Evolutionary conservation across 306 rosid species (phyloP), one percentile per base, ranked within the genome.

Genomic region (Prunus campanulata): DNA sequence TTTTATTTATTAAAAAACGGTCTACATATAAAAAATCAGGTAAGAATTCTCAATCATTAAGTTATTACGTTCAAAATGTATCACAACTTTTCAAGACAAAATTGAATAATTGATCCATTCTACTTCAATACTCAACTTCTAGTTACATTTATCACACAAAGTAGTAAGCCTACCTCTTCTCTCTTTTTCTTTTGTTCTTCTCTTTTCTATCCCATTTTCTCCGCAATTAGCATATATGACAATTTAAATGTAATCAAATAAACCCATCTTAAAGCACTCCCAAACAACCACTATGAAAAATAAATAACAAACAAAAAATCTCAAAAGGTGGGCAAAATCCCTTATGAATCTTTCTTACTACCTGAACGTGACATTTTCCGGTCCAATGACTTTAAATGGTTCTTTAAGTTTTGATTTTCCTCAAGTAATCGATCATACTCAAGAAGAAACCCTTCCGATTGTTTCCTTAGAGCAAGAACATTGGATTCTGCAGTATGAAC

Each of bases 361-460:
- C 85, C 86, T 5, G 88, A 88, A 46, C 2, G 88, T 20, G 95
- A 90, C 81, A 91, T 70, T 77, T 69, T 80, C 66, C 69, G 54
- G 78, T 95, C 97, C 81, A 84, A 35, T 3, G 87, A 82, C 66
- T 91, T 87, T 72, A 95, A 85, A 78, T 80, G 87, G 76, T 65
- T 68, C 72, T 91, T 89, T 25, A 95, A 88, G 68, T 84, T 86
- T 81, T 95, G 93, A 77, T 95, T 95, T 86, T 95, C 99, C 84
- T 87, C 91, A 10, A 90, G 91, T 75, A 95, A 84, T 68, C 98
- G 97, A 54, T 91, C 99, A 69, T 95, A 95, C 85, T 92, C 99
- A 1, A 91, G 96, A 64, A 95, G 93, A 78, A 95, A 89, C 19
- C 99, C 99, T 82, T 95, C 99, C 6, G 99, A 88, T 79, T 95